phyloP scores from a whole-genome alignment of 2,329 filamentous ascomycete genomes.

The Colletotrichum zoysiae region DNA sequence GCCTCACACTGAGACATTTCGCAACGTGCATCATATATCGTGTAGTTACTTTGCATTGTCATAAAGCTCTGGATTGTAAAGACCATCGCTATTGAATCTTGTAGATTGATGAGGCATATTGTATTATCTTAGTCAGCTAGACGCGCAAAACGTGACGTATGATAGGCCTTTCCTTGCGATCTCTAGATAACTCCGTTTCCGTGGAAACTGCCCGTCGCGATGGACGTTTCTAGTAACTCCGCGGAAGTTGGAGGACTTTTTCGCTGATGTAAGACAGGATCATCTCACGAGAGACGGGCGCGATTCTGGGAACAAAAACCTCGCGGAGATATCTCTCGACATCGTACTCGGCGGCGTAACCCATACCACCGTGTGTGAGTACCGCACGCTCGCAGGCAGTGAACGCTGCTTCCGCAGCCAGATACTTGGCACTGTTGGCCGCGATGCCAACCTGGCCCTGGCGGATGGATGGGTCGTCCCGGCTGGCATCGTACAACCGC shows the following conservation, averaged over 20 bases:
- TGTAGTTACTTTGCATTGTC: no score
- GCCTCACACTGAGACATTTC: no score
- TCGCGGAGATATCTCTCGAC: slow-evolving; percentile 76
- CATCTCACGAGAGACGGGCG: slow-evolving; percentile 78
- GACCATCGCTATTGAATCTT: neutral
- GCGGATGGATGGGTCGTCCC: slow-evolving; percentile 62
- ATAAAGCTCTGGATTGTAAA: no score
- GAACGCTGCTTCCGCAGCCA: slow-evolving; percentile 75
- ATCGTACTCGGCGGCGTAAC: slow-evolving; percentile 74
- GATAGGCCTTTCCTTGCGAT: neutral
- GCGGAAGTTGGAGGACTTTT: slow-evolving; percentile 74
- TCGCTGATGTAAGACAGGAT: slow-evolving; percentile 80
- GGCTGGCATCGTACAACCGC: slow-evolving; percentile 69
- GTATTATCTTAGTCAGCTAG: neutral
- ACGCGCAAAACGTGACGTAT: neutral
- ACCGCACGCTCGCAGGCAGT: slow-evolving; percentile 72
- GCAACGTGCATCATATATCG: no score
- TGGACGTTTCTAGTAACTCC: slow-evolving; percentile 67
- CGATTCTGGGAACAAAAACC: slow-evolving; percentile 73
- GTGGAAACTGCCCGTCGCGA: neutral
- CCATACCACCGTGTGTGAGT: slow-evolving; percentile 72
- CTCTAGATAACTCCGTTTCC: neutral
- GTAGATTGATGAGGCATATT: neutral
- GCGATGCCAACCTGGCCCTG: slow-evolving; percentile 72
- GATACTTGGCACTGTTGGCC: slow-evolving; percentile 78